phyloP scores from a whole-genome alignment of 2,329 filamentous ascomycete genomes.

The Huntiella decipiens region DNA sequence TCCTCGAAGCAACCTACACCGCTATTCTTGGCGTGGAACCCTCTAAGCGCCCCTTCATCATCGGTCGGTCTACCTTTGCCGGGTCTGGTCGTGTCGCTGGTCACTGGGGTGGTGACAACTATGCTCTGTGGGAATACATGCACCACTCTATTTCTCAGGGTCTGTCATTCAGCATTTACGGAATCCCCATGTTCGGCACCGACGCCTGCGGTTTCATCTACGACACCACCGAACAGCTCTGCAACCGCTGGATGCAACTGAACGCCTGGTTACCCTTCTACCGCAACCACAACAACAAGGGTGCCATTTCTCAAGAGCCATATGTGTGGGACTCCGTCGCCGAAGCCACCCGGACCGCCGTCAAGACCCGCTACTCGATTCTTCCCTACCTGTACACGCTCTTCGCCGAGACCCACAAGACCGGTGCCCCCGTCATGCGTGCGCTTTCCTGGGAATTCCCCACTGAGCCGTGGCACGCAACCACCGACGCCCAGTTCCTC shows the following conservation, averaged over 20 bases:
- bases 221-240: conserved; percentile 43
- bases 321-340: conserved; percentile 50
- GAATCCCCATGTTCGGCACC: conserved; percentile 48
- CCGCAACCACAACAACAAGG: conserved; percentile 43
- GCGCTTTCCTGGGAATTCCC: conserved; percentile 58
- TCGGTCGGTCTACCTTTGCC: conserved; percentile 64
- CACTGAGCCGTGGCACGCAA: conserved; percentile 25
- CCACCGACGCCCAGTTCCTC: conserved; percentile 31
- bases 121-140: conserved; percentile 52
- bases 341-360: conserved; percentile 45
- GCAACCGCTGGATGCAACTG: conserved; percentile 48
- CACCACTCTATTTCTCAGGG: conserved; percentile 62
- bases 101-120: conserved; percentile 69
- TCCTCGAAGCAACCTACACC: conserved; percentile 58
- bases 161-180: conserved; percentile 51
- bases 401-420: conserved; percentile 37
- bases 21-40: conserved; percentile 46
- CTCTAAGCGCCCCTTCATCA: conserved; percentile 60
- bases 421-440: conserved; percentile 46
- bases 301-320: conserved; percentile 38
- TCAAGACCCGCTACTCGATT: conserved; percentile 55
- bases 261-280: conserved; percentile 56
- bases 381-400: conserved; percentile 70
- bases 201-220: conserved; percentile 62
- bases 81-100: conserved; percentile 58